These are phyloP conservation scores for Botrytis sinoallii DNA, from an alignment of 2,329 filamentous ascomycete species.

Conservation along the genomic window DNA sequence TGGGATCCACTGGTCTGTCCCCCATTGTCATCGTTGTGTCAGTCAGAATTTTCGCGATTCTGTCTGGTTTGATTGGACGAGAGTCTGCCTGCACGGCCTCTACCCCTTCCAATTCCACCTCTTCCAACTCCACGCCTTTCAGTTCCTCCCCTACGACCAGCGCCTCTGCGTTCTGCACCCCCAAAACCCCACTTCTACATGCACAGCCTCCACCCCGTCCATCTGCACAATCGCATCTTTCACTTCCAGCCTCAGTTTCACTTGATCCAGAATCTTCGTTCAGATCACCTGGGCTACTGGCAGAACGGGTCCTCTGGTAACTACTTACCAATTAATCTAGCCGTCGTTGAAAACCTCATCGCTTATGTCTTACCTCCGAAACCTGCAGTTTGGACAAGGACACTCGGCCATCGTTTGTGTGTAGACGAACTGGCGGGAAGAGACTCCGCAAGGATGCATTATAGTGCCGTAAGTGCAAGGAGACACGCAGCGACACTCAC, in stretches of 20 bases:
- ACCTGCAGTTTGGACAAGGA: background rate
- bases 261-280: background rate
- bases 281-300: background rate
- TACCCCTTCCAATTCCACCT: background rate
- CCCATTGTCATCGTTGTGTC: background rate
- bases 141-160: background rate
- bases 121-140: background rate
- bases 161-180: background rate
- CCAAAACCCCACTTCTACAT: background rate
- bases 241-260: background rate
- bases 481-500: background rate
- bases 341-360: background rate
- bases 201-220: background rate
- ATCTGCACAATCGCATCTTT: background rate
- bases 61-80: background rate
- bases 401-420: background rate
- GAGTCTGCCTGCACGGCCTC: background rate
- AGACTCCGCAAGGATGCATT: background rate
- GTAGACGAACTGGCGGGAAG: background rate
- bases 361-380: background rate
- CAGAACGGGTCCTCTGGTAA: background rate
- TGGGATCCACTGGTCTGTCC: background rate
- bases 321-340: background rate
- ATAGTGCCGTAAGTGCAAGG: background rate
- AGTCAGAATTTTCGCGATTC: too few relatives aligned